These are phyloP conservation scores for Starmerella roubikii DNA, from an alignment of 805 yeast genomes.

Conservation along the genomic window DNA sequence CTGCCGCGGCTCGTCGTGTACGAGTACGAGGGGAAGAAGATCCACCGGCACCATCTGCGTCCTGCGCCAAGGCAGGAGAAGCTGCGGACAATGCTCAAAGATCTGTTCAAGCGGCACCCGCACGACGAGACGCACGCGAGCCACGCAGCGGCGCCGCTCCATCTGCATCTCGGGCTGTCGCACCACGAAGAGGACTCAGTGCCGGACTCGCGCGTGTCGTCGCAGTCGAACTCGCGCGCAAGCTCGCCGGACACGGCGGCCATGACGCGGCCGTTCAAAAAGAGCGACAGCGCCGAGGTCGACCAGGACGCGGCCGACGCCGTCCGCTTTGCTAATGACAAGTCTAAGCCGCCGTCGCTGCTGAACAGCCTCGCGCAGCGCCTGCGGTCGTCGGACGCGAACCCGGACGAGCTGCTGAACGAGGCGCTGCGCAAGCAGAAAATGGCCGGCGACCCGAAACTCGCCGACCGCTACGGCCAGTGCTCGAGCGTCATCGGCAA, in stretches of 20 bases:
- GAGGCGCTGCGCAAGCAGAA: slow-evolving; percentile 10
- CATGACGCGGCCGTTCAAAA: slow-evolving; percentile 1
- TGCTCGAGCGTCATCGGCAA: slow-evolving; percentile 86
- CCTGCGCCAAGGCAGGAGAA: slow-evolving; percentile 40
- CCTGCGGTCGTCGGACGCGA: slow-evolving; percentile 9
- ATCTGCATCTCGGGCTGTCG: not conserved
- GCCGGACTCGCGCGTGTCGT: not conserved
- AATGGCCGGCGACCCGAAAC: slow-evolving; percentile 21
- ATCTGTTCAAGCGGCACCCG: slow-evolving; percentile 17
- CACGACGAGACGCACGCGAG: slow-evolving; percentile 6
- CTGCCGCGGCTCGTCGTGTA: slow-evolving; percentile 22
- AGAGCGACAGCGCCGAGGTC: slow-evolving; percentile 7
- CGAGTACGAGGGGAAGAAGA: slow-evolving; percentile 25
- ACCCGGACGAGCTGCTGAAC: slow-evolving; percentile 16
- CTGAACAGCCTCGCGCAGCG: slow-evolving; percentile 14
- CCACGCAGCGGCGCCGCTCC: not conserved
- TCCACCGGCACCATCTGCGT: slow-evolving; percentile 76
- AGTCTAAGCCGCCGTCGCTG: slow-evolving; percentile 18
- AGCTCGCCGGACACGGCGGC: slow-evolving; percentile 2
- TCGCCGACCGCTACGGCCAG: slow-evolving; percentile 81
- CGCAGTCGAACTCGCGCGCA: slow-evolving; percentile 3
- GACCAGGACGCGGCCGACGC: slow-evolving; percentile 19
- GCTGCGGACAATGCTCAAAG: slow-evolving; percentile 21
- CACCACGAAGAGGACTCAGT: not conserved
- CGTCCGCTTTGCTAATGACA: slow-evolving; percentile 8